A percentile compares a stretch with the other conserved stretches of the same genome.
Evolutionary conservation across 345 rosid genomes (phyloP).

Genomic region (Lenwebbia sp.): DNA sequence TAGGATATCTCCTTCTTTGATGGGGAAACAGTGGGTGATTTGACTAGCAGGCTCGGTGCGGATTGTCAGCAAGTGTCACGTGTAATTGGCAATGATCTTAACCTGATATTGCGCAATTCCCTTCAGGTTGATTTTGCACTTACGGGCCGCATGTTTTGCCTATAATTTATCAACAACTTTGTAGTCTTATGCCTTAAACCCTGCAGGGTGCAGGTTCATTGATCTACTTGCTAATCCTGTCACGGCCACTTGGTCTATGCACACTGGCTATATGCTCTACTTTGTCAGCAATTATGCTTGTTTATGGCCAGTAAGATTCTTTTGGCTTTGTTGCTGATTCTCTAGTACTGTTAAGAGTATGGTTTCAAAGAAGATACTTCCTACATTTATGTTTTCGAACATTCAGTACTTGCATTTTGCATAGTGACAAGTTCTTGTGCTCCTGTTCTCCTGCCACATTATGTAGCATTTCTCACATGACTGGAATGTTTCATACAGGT

Average conservation of each 20-base stretch:
- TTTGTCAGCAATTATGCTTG: slow-evolving; percentile 63
- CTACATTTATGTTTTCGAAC: background rate
- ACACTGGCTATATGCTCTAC: slow-evolving; percentile 69
- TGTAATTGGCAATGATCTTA: slow-evolving; percentile 88
- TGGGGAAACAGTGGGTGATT: slow-evolving; percentile 89
- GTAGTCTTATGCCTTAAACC: slow-evolving; percentile 16
- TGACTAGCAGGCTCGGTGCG: slow-evolving; percentile 97
- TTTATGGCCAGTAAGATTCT: slow-evolving; percentile 70
- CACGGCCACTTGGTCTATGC: slow-evolving; percentile 75
- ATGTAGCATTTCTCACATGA: background rate
- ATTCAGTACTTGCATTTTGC: background rate
- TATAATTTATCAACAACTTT: background rate
- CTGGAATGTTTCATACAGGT: slow-evolving; percentile 35
- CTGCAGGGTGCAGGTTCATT: slow-evolving; percentile 79
- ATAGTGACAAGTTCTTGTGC: background rate
- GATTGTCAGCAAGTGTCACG: slow-evolving; percentile 98
- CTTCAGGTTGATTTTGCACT: slow-evolving; percentile 56
- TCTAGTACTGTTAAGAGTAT: background rate
- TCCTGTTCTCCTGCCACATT: background rate
- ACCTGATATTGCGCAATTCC: slow-evolving; percentile 72
- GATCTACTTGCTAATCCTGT: slow-evolving; percentile 72
- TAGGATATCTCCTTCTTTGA: slow-evolving; percentile 95
- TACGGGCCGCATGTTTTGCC: background rate
- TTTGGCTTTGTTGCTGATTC: background rate
- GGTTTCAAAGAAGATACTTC: background rate